Evolutionary conservation across 345 rosid species (phyloP), one percentile per base, ranked within the genome.

Genomic region (Salix brachista): DNA sequence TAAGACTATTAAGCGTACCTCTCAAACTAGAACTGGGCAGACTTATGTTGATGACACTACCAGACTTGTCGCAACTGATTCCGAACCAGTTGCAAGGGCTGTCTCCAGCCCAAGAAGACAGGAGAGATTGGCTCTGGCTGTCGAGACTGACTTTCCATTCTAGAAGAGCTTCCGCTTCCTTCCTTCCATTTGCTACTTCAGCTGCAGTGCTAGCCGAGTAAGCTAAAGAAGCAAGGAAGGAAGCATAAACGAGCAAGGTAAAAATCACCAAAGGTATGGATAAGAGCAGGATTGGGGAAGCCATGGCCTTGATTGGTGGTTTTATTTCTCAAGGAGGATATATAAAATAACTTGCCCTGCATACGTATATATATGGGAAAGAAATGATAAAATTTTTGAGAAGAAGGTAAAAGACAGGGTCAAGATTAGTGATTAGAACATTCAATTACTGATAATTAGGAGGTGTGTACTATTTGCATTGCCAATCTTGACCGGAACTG

Each of bases 121-220:
- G 48, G 28, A 70, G 34, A 18, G 73, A 32, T 0, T 11, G 81
- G 32, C 62, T 81, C 25, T 71, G 52, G 54, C 8, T 74, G 18
- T 70, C 69, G 18, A 82, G 78, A 28, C 12, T 74, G 25, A 56
- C 58, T 78, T 78, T 82, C 81, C 84, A 78, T 65, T 39, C 14
- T 19, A 70, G 79, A 7, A 81, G 81, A 32, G 81, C 79, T 16
- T 65, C 28, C 0, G 76, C 74, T 74, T 81, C 78, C 2, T 62
- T 30, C 16, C 34, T 32, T 32, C 34, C 34, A 32, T 32, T 32
- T 32, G 34, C 34, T 32, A 32, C 12, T 10, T 30, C 23, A 66
- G 1, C 41, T 34, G n/a, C 56, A 48, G 14, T 34, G 0, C 36
- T 39, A 52, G 75, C 28, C 8, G 21, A 56, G 41, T 54, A 70